These are phyloP conservation scores for Podaxis sp. DNA, from an alignment of 768 basidiomycete genomes.

Conservation along the genomic window DNA sequence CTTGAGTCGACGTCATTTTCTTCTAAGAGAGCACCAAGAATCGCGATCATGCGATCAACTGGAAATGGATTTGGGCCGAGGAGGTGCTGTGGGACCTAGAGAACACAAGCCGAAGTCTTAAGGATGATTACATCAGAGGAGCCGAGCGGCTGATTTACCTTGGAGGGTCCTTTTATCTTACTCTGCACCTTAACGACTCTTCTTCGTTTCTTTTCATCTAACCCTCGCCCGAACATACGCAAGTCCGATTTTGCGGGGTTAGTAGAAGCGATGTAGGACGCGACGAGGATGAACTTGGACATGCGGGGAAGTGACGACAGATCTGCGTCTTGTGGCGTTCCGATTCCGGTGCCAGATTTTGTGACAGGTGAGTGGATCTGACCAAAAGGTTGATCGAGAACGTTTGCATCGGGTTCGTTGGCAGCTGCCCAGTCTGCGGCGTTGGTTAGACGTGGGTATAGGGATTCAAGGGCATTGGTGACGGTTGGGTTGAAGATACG, in stretches of 20 bases:
- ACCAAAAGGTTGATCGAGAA: slow-evolving; percentile 32
- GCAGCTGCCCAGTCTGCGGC: slow-evolving; percentile 60
- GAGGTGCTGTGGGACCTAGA: slow-evolving; percentile 72
- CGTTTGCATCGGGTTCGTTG: slow-evolving; percentile 46
- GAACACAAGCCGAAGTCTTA: neutral
- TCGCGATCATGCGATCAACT: slow-evolving; percentile 76
- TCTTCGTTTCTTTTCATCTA: slow-evolving; percentile 63
- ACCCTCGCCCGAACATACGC: slow-evolving; percentile 77
- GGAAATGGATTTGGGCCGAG: slow-evolving; percentile 79
- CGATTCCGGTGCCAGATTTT: slow-evolving; percentile 2
- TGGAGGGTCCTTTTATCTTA: slow-evolving; percentile 44
- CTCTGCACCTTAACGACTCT: slow-evolving; percentile 35
- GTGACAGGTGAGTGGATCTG: slow-evolving; percentile 13
- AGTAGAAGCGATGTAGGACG: slow-evolving; percentile 79
- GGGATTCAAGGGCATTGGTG: slow-evolving; percentile 58
- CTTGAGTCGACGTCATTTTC: slow-evolving; percentile 64
- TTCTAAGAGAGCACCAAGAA: slow-evolving; percentile 74
- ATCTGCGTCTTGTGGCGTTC: slow-evolving; percentile 14
- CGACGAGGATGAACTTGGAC: slow-evolving; percentile 74
- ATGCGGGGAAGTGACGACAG: slow-evolving; percentile 54
- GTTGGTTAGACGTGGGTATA: slow-evolving; percentile 68
- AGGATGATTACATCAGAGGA: no score
- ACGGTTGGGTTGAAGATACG: slow-evolving; percentile 64
- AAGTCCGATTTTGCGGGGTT: slow-evolving; percentile 82
- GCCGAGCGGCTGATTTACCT: slow-evolving; percentile 28